These are phyloP conservation scores for Leccinum rimulosum DNA, from an alignment of 768 basidiomycete genomes.

Conservation along the genomic window DNA sequence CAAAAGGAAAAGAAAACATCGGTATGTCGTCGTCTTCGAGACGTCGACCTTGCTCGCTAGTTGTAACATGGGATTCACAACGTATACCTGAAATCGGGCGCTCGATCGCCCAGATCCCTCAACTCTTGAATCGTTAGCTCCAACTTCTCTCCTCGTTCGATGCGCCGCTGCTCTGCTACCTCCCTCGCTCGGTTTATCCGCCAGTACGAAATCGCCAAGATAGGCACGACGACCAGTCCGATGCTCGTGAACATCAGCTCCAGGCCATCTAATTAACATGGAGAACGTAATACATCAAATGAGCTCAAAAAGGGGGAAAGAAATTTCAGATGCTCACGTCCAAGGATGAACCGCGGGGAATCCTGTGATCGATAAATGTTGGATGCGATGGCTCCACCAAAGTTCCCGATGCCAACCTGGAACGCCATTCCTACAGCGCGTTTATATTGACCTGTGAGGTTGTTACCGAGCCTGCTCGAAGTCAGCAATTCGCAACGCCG, in stretches of 20 bases:
- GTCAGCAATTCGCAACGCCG: neutral
- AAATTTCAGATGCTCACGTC: constrained; percentile 42
- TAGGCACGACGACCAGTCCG: constrained; percentile 51
- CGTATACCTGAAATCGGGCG: constrained; percentile 62
- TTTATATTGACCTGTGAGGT: constrained; percentile 67
- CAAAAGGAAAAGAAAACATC: neutral
- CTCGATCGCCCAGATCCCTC: constrained; percentile 52
- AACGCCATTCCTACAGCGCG: constrained; percentile 66
- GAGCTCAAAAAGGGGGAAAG: neutral
- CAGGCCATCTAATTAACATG: constrained; percentile 43
- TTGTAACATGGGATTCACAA: constrained; percentile 24
- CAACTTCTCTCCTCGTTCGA: constrained; percentile 20
- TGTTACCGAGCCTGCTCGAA: constrained; percentile 46
- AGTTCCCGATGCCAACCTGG: constrained; percentile 52
- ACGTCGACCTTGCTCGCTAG: neutral
- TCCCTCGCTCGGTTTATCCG: constrained; percentile 58
- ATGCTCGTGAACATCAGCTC: constrained; percentile 71
- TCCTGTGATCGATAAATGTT: constrained; percentile 63
- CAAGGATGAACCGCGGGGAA: constrained; percentile 56
- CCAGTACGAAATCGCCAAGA: constrained; percentile 47
- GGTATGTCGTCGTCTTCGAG: neutral
- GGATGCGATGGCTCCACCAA: constrained; percentile 60
- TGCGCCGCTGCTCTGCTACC: constrained; percentile 2
- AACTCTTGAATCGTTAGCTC: constrained; percentile 16
- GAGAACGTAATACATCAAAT: neutral